Evolutionary conservation across 306 rosid genomes (phyloP).

Genomic region (Quercus parvula): DNA sequence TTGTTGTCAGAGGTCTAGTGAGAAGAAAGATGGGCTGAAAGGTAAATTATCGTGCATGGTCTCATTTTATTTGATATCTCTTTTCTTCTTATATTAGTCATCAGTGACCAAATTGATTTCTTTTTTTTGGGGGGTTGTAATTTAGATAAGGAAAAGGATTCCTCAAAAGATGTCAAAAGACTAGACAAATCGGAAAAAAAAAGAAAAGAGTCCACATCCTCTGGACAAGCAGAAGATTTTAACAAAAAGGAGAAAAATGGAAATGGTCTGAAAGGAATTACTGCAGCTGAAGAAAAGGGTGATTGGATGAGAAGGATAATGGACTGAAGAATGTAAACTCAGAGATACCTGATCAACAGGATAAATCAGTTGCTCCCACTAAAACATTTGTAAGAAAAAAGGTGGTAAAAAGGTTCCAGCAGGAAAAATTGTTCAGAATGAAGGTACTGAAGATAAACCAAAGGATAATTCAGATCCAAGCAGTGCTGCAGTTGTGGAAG

Average conservation of each 20-base stretch:
- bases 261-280: conserved; percentile 39
- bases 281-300: conserved; percentile 39
- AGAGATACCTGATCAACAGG: conserved; percentile 34
- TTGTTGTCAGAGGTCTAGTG: conserved; percentile 38
- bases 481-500: conserved; percentile 32
- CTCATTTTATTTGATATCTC: background rate
- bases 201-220: conserved; percentile 41
- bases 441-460: conserved; percentile 43
- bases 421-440: conserved; percentile 38
- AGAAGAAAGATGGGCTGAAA: conserved; percentile 37
- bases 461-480: conserved; percentile 43
- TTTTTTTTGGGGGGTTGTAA: conserved; percentile 9
- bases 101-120: background rate
- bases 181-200: conserved; percentile 45
- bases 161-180: conserved; percentile 29
- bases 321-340: conserved; percentile 38
- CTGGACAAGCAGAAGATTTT: conserved; percentile 45
- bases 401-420: conserved; percentile 26
- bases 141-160: conserved; percentile 17
- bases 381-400: conserved; percentile 36
- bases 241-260: conserved; percentile 46
- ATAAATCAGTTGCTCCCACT: conserved; percentile 37
- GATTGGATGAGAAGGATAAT: conserved; percentile 41
- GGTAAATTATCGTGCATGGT: conserved; percentile 22
- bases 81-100: background rate